phyloP scores from a whole-genome alignment of 805 yeast genomes.

The Suhomyces faveliae region DNA sequence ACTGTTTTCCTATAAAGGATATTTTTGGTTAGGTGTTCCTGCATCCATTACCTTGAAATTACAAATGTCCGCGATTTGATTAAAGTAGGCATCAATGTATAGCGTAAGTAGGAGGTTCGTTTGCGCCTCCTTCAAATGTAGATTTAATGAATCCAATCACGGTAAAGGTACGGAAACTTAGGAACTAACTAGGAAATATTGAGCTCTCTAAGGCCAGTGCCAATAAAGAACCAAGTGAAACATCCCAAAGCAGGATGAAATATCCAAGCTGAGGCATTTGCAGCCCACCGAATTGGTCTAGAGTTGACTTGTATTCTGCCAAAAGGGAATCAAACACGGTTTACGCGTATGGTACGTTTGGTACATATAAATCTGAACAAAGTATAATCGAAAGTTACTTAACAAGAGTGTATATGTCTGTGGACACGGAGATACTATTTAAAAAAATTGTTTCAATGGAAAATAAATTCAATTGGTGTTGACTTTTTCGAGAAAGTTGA shows the following conservation, averaged over 20 bases:
- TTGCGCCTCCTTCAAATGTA: not conserved
- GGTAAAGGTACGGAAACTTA: not conserved
- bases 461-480: not conserved
- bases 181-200: not conserved
- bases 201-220: not conserved
- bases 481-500: conserved; percentile 13
- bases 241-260: not conserved
- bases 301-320: not conserved
- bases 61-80: not conserved
- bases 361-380: too few relatives aligned
- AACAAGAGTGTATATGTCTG: not conserved
- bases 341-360: not conserved
- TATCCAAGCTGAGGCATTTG: not conserved
- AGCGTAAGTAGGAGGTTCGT: not conserved
- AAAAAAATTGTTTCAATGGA: too few relatives aligned
- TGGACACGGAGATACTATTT: not conserved
- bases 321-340: not conserved
- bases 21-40: not conserved
- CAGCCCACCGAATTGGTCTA: not conserved
- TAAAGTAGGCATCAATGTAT: not conserved
- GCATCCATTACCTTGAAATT: not conserved
- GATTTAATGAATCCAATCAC: not conserved
- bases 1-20: not conserved
- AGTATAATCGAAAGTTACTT: not conserved
- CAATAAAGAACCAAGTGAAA: too few relatives aligned